Base-by-base conservation (phyloP, 768 basidiomycete species). In the Chlorophyllum brunneum region DNA sequence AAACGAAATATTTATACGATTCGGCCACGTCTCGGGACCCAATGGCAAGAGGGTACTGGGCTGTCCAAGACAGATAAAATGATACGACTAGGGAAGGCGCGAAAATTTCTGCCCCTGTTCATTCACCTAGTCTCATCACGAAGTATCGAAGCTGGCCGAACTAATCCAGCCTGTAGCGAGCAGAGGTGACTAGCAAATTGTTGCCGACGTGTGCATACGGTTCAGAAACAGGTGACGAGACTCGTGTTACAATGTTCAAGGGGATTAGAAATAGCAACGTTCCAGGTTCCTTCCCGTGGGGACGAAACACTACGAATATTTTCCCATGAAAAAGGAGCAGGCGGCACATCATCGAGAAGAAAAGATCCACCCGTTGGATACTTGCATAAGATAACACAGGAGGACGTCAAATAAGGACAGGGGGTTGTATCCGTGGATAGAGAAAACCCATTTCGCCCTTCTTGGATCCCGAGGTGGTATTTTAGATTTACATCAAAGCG, bases 21-120 rank as follows among this genome's bases (percentile, higher is more conserved):
- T n/a, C n/a, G n/a, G n/a, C n/a, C n/a, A n/a, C n/a, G n/a, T 10
- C n/a, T 40, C 20, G 26, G 8, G 37, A 18, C 22, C 30, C 38
- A 24, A 56, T 30, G 27, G 18, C 31, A 33, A 33, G 29, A 34
- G 29, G 15, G 18, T 41, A 22, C 10, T 31, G 23, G 16, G n/a
- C 36, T 20, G 38, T 45, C 26, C 46, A 54, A 22, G 11, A 24
- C 30, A 50, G 20, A 49, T 22, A 24, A 31, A 23, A 45, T 27
- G 48, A 42, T 51, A 51, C 30, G 42, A 41, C 51, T 42, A 51
- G 51, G 54, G 48, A 45, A 36, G 48, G 22, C 30, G 27, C 31
- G 10, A 22, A 44, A 29, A 9, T n/a, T 42, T 45, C 24, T 15
- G 22, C n/a, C 36, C n/a, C 30, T n/a, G 36, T 31, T 54, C 26